Evolutionary conservation across 176 grass and related monocot genomes (phyloP), one percentile per base, ranked within the genome.

Genomic region (Secale cereale): DNA sequence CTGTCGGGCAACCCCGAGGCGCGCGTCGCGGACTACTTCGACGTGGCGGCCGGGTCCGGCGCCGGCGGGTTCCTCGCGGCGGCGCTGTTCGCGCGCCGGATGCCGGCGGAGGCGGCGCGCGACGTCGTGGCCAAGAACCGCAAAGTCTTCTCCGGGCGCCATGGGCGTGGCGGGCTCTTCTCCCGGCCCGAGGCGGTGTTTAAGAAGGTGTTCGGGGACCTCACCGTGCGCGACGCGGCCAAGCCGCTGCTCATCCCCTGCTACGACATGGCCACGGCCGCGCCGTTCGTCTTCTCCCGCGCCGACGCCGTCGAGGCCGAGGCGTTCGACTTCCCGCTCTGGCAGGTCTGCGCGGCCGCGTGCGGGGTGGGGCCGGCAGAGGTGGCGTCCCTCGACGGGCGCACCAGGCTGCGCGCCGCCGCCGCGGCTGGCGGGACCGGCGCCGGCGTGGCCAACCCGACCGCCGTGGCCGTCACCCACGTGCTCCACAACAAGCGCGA

Each of bases 221-320:
- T 89, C 9, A 92, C 88, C 17, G 64, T 94, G 25, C 60, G 91
- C 13, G 95, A 97, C 80, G 84, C 90, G 0, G 69, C 80, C 19
- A 97, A 94, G 85, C 95, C 95, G 65, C 70, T 97, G 69, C 84
- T 97, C 37, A 92, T 97, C 27, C 90, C 95, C 14, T 92, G 95
- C 83, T 97, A 94, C 78, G 92, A 97, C 77, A 82, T 89, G 68
- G 83, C 79, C 15, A 89, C 48, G 1, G 83, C 80, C 15, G 83
- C 92, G 76, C 92, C 95, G 36, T 97, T 94, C 77, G 95, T 97
- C 1, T 94, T 97, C 92, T 94, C 95, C 56, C 95, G 95, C 48
- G 95, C 90, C 68, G 95, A 97, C 78, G 95, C 95, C 71, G 95
- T 94, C 1, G 95, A 97, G 86, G 86, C 89, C 4, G 90, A 97